Base-by-base conservation (phyloP, 2,329 filamentous ascomycete species). In the Rhinocladiella similis region DNA sequence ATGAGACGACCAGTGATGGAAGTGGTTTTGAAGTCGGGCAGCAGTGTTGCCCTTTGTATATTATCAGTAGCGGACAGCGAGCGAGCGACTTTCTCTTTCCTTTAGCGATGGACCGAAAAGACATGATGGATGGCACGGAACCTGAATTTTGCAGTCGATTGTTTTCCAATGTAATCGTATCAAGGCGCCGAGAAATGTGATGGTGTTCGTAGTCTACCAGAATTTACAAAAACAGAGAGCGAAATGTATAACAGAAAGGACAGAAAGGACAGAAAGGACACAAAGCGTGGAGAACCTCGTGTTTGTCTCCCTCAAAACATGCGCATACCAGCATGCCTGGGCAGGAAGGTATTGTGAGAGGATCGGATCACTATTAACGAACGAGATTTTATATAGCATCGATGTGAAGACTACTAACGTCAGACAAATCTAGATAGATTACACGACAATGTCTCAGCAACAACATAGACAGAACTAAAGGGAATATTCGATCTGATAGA, bases 301-400 rank as follows among this genome's bases (percentile, higher is more conserved):
- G 9, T 20, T 36, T 12, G 13, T 45, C 42, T 48, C 16, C n/a
- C 3, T 33, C 22, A 25, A 25, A 25, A 25, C 22, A 25, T 7
- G 4, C 22, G 22, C n/a, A 83, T 59, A 96, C 92, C 0, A 92
- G 88, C 66, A 96, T 96, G 91, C 85, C 89, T 0, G 93, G 93
- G 0, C 91, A 97, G 70, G 93, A 97, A 69, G 92, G 91, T 59
- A 27, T 59, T 52, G 56, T 55, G 53, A 22, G 5, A 3, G 14
- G 43, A 46, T 33, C 5, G 29, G 5, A 12, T 10, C 10, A 33
- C 29, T 12, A 33, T 12, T 12, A 33, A 12, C 3, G 29, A 9
- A 33, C 29, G 29, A 9, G 29, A 33, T 33, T 4, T 3, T 33
- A 12, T 9, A 33, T 12, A 3, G 29, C 29, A 7, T 27, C 25